Percentiles rank a stretch among this genome's conserved stretches.
Evolutionary conservation across 345 rosid genomes (phyloP).

Genomic region (Cochlearia excelsa): DNA sequence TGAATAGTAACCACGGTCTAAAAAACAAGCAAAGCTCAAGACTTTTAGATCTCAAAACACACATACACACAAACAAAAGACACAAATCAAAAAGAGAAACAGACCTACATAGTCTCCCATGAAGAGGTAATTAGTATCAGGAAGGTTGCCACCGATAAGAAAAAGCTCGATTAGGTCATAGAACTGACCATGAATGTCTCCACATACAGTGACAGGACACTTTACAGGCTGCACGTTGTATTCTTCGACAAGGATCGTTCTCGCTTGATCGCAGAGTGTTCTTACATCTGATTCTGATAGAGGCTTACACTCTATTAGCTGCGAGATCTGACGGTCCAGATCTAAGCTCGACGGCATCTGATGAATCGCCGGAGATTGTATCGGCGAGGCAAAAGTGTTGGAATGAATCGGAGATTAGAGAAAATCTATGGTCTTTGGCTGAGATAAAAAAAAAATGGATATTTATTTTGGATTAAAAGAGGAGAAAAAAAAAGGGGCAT

Average conservation of each 20-base stretch:
- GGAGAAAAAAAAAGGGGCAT: constrained; percentile 29
- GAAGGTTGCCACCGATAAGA: constrained; percentile 88
- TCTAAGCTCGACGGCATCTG: constrained; percentile 87
- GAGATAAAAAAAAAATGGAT: too few relatives aligned
- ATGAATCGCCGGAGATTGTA: constrained; percentile 10
- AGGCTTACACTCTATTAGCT: constrained; percentile 94
- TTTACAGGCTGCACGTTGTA: constrained; percentile 99
- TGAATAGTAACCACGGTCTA: constrained; percentile 98
- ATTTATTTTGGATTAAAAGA: too few relatives aligned
- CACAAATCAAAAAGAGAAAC: constrained; percentile 33
- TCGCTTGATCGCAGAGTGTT: constrained; percentile 95
- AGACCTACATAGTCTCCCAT: constrained; percentile 99
- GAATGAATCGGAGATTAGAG: constrained; percentile 17
- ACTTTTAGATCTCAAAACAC: background rate
- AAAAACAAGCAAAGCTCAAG: background rate
- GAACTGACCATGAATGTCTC: constrained; percentile 98
- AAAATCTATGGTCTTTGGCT: background rate
- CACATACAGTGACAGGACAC: constrained; percentile 98
- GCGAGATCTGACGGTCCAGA: constrained; percentile 98
- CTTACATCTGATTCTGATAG: constrained; percentile 83
- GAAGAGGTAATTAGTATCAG: constrained; percentile 94
- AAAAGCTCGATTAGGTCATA: constrained; percentile 95
- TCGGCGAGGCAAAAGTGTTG: background rate
- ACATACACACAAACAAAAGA: background rate
- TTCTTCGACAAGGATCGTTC: constrained; percentile 93